phyloP scores from a whole-genome alignment of 805 yeast species.

The Zygosaccharomyces bailii region DNA sequence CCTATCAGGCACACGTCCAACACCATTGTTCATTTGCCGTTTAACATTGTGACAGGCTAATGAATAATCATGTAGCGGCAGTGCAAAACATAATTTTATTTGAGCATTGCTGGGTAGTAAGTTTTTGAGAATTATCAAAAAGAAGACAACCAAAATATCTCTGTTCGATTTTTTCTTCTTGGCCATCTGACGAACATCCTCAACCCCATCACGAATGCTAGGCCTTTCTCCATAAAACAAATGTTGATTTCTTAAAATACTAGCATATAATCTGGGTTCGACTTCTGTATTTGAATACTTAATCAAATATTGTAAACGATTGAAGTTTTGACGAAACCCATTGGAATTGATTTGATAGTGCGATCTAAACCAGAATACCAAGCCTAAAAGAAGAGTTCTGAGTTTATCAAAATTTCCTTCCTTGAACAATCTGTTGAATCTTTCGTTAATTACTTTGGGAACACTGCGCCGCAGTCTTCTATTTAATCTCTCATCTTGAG shows the following conservation, averaged over 20 bases:
- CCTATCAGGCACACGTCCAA: constrained; percentile 21
- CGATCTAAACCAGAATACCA: constrained; percentile 27
- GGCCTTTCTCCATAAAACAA: constrained; percentile 25
- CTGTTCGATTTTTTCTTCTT: constrained; percentile 23
- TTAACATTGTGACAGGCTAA: constrained; percentile 4
- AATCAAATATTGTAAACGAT: constrained; percentile 14
- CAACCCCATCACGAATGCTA: constrained; percentile 3
- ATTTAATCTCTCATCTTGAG: constrained; percentile 19
- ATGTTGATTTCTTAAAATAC: constrained; percentile 14
- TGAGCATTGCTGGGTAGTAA: constrained; percentile 11
- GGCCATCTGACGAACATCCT: constrained; percentile 21
- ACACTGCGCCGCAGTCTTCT: constrained; percentile 23
- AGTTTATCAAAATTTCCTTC: constrained; percentile 1
- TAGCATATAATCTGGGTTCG: neutral
- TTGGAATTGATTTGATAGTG: constrained; percentile 27
- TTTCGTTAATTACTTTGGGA: constrained; percentile 25
- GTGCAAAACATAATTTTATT: constrained; percentile 24
- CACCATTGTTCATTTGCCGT: constrained; percentile 5
- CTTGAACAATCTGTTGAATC: constrained; percentile 15
- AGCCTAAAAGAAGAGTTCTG: constrained; percentile 24
- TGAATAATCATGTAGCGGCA: constrained; percentile 23
- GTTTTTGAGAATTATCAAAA: constrained; percentile 22
- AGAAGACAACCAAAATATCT: constrained; percentile 24
- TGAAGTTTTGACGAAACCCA: constrained; percentile 28
- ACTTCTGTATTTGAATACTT: neutral